Percentiles rank a stretch among this genome's conserved stretches.
Conservation (phyloP, 305 asterid genomes). For the Fraxinus angustifolia region DNA sequence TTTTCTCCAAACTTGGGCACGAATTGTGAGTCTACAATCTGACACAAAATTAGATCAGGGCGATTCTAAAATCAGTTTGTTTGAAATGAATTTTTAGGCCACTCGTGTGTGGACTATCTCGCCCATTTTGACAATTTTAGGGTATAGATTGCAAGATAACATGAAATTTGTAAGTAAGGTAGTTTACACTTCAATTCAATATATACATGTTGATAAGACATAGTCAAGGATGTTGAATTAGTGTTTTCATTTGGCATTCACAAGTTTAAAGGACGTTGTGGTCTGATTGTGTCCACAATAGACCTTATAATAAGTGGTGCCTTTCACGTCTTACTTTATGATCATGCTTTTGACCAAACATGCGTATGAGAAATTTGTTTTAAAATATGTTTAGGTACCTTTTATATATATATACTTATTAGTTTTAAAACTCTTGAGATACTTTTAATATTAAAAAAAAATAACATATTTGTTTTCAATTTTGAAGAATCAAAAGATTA, state of each 20-base stretch:
- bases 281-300: constrained; percentile 12
- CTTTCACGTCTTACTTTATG: not conserved
- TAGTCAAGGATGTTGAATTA: not conserved
- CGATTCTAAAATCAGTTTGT: too few relatives aligned
- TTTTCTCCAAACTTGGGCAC: not conserved
- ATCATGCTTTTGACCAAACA: not conserved
- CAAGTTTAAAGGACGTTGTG: not conserved
- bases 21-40: not conserved
- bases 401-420: too few relatives aligned
- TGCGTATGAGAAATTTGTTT: not conserved
- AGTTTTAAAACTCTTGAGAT: too few relatives aligned
- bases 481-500: too few relatives aligned
- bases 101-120: not conserved
- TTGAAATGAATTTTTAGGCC: not conserved
- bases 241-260: not conserved
- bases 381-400: too few relatives aligned
- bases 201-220: not conserved
- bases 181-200: not conserved
- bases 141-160: too few relatives aligned
- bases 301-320: not conserved
- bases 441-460: too few relatives aligned
- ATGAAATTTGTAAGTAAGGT: too few relatives aligned
- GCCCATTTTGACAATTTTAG: not conserved
- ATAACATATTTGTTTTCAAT: too few relatives aligned
- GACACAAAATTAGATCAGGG: not conserved